A percentile compares a stretch with the other conserved stretches of the same genome.
Conservation (phyloP, 2,329 filamentous ascomycete species). For the Ophiocordyceps camponoti-rufipedis region DNA sequence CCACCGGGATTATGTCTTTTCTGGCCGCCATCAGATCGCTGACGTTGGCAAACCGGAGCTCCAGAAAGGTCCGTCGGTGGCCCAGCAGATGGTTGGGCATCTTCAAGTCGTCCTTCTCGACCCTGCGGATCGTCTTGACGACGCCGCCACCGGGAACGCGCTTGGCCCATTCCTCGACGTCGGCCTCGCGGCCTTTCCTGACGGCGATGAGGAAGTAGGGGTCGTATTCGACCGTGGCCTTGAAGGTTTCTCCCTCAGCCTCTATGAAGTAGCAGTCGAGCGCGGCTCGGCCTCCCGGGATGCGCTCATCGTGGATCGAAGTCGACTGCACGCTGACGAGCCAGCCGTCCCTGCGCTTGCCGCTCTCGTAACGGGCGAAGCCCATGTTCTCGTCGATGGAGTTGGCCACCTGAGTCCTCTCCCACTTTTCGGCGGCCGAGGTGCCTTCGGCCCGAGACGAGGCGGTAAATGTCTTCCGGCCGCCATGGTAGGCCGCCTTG, state of each 20-base stretch:
- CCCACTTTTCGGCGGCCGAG: conserved; percentile 81
- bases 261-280: conserved; percentile 97
- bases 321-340: conserved; percentile 91
- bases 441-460: conserved; percentile 68
- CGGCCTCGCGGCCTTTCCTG: conserved; percentile 70
- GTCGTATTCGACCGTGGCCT: conserved; percentile 89
- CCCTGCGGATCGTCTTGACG: conserved; percentile 55
- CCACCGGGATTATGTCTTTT: conserved; percentile 71
- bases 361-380: conserved; percentile 80
- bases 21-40: conserved; percentile 70
- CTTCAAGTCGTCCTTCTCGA: conserved; percentile 83
- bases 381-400: conserved; percentile 91
- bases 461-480: conserved; percentile 56
- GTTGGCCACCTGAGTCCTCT: conserved; percentile 67
- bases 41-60: conserved; percentile 77
- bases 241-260: conserved; percentile 77
- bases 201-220: conserved; percentile 91
- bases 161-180: conserved; percentile 92
- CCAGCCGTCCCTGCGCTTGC: conserved; percentile 71
- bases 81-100: conserved; percentile 95
- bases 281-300: conserved; percentile 68
- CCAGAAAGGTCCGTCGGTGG: conserved; percentile 73
- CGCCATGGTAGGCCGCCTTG: conserved; percentile 53
- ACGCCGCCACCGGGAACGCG: conserved; percentile 60
- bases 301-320: conserved; percentile 66